Base-by-base conservation (phyloP, 768 basidiomycete species). In the Tephrocybe sp. region DNA sequence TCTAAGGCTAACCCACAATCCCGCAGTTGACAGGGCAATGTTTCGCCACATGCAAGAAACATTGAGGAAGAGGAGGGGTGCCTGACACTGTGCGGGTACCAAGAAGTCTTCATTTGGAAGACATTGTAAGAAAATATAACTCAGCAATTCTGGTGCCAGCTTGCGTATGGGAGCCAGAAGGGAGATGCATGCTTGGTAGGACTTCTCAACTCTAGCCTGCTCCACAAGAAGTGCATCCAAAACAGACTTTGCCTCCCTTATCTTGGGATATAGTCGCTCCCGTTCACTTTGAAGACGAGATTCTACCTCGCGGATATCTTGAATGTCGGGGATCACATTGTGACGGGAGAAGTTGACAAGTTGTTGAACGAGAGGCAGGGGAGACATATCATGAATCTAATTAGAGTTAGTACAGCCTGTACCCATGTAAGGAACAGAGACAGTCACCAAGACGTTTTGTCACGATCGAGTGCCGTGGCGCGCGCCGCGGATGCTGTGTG, bases 91-190 rank as follows among this genome's bases (percentile, higher is more conserved):
- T 5, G 45, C 27, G 4, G 49, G 54, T 9, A 12, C 31, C 13
- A 51, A 9, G 22, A 55, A 47, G 5, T 9, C 16, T 11, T 44
- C 22, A 3, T 37, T 22, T 6, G 49, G 45, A 26, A 55, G 41
- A 18, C 49, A 38, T 2, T 19, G 27, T 18, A 26, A 4, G 35
- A 55, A 51, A 19, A 47, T 51, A 9, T 18, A 12, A n/a, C 32
- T n/a, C 15, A 34, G 13, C n/a, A 52, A 30, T 41, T 52, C 51
- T 19, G 26, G 31, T 7, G 45, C 44, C 13, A 52, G 26, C 24
- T 44, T 18, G 12, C 45, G 51, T 16, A 47, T 52, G 22, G 51
- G 51, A 27, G 51, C 37, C 11, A 47, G 44, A 27, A 52, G 25
- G n/a, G 51, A 40, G 6, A 16, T 36, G 31, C 30, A 52, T 40